Percentiles rank a stretch among this genome's conserved stretches.
Conservation (phyloP, 164 flowering plant genomes). For the Magnolia sinica region DNA sequence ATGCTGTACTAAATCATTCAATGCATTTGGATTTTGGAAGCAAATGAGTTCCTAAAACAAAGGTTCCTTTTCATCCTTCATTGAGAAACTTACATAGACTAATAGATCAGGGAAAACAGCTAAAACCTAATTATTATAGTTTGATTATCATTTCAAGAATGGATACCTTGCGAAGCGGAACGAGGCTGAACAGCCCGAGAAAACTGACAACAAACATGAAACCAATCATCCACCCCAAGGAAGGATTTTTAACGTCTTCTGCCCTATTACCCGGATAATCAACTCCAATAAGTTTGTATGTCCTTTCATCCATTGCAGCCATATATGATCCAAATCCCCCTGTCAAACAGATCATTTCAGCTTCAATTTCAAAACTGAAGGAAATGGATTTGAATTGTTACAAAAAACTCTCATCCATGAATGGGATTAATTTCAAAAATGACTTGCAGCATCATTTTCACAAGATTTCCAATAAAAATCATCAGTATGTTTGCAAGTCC, state of each 20-base stretch:
- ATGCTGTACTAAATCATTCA: not conserved
- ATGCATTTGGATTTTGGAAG: not conserved
- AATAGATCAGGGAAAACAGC: too few species aligned
- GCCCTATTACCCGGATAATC: constrained; percentile 92
- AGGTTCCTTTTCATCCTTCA: not conserved
- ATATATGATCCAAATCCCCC: constrained; percentile 93
- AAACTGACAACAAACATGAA: constrained; percentile 91
- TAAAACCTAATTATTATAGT: too few species aligned
- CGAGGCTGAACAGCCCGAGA: constrained; percentile 91
- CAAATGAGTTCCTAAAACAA: not conserved
- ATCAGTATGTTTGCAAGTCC: too few species aligned
- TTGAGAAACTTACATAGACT: too few species aligned
- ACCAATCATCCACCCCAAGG: constrained; percentile 90
- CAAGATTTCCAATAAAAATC: too few species aligned
- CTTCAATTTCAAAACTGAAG: not conserved
- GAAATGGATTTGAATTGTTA: not conserved
- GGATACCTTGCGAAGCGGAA: constrained; percentile 91
- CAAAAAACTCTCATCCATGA: not conserved
- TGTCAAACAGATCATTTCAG: constrained; percentile 21
- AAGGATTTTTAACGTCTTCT: constrained; percentile 82
- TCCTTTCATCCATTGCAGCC: constrained; percentile 87
- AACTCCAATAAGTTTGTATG: constrained; percentile 80
- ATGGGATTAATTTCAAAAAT: not conserved
- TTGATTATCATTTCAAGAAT: too few species aligned
- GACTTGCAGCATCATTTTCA: not conserved